phyloP scores from a whole-genome alignment of 1,284 basidiomycete species.

The Melampsora americana region DNA sequence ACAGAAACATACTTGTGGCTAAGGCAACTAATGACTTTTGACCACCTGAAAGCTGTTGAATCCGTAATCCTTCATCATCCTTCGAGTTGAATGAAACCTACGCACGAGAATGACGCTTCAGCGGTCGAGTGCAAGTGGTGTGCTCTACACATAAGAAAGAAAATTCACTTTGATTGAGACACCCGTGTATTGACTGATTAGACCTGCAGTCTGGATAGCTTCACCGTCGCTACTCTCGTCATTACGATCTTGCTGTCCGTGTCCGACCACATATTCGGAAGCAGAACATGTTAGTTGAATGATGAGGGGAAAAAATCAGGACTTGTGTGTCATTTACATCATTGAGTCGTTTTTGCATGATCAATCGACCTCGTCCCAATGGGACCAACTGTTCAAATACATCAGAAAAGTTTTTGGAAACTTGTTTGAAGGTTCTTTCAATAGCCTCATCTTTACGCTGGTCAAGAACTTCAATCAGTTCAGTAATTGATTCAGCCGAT shows the following conservation, averaged over 20 bases:
- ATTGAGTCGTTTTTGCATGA: conserved; percentile 85
- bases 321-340: conserved; percentile 55
- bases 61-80: conserved; percentile 87
- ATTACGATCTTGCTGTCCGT: conserved; percentile 25
- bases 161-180: conserved; percentile 73
- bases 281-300: neutral
- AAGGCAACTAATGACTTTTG: conserved; percentile 97
- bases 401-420: conserved; percentile 91
- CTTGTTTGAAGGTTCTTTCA: conserved; percentile 95
- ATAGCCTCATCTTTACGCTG: conserved; percentile 98
- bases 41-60: conserved; percentile 94
- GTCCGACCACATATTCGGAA: neutral
- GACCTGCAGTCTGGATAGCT: conserved; percentile 33
- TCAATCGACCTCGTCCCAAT: conserved; percentile 79
- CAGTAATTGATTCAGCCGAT: conserved; percentile 82
- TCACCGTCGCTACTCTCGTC: conserved; percentile 37
- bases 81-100: conserved; percentile 95
- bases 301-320: neutral
- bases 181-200: conserved; percentile 89
- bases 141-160: neutral
- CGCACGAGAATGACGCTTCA: neutral
- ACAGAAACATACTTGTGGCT: conserved; percentile 57
- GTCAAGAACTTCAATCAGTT: conserved; percentile 91
- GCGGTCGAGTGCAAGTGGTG: neutral
- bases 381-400: conserved; percentile 98